Evolutionary conservation across 441 rosid species (phyloP).

Genomic region (Brassica balearica): DNA sequence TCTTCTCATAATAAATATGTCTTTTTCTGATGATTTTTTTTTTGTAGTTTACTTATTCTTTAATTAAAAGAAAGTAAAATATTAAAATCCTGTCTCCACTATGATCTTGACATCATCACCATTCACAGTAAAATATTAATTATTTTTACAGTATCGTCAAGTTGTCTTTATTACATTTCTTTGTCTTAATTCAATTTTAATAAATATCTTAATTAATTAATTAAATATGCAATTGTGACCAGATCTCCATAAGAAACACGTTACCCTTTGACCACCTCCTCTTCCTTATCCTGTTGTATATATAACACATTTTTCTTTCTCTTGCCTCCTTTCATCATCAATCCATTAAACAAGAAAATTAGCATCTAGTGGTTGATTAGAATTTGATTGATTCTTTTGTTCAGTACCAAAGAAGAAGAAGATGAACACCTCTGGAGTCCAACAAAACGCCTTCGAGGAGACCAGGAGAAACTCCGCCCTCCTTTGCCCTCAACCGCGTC

Average conservation of each 20-base stretch:
- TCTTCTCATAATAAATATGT: not conserved
- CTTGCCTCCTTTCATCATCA: slow-evolving; percentile 17
- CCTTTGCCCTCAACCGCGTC: slow-evolving; percentile 88
- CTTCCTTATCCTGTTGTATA: slow-evolving; percentile 30
- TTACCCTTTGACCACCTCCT: slow-evolving; percentile 47
- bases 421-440: slow-evolving; percentile 75
- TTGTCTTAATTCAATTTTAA: not conserved
- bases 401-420: slow-evolving; percentile 6
- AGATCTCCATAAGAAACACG: slow-evolving; percentile 49
- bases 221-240: slow-evolving; percentile 8
- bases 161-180: not conserved
- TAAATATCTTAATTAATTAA: slow-evolving; percentile 1
- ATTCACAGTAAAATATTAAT: slow-evolving; percentile 6
- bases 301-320: slow-evolving; percentile 12
- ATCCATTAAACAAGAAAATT: not conserved
- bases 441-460: slow-evolving; percentile 44
- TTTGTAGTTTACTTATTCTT: slow-evolving; percentile 1
- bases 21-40: slow-evolving; percentile 5
- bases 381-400: not conserved
- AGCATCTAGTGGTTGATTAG: slow-evolving; percentile 1
- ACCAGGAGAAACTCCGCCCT: slow-evolving; percentile 30
- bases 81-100: slow-evolving; percentile 29
- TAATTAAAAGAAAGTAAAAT: not conserved
- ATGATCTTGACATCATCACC: slow-evolving; percentile 35
- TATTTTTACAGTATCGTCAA: slow-evolving; percentile 9